These are phyloP conservation scores for Penstemon newberryi DNA, from an alignment of 257 asterid species.

Conservation along the genomic window DNA sequence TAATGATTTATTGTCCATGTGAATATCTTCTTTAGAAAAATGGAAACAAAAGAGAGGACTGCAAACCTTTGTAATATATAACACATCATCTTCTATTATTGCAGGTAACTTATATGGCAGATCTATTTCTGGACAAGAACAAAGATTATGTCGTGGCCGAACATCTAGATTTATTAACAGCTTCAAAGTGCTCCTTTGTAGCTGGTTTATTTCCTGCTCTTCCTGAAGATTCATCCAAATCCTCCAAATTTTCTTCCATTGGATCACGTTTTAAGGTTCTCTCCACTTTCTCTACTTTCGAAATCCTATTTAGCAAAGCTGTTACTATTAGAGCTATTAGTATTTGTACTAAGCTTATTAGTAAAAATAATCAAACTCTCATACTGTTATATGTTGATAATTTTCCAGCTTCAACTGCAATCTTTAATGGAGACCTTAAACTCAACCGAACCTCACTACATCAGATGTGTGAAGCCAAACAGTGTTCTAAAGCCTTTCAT, in stretches of 20 bases:
- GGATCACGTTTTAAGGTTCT: slow-evolving; percentile 97
- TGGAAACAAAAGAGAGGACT: background rate
- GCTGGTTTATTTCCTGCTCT: slow-evolving; percentile 93
- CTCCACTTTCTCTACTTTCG: slow-evolving; percentile 16
- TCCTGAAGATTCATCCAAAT: slow-evolving; percentile 89
- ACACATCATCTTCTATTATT: slow-evolving; percentile 29
- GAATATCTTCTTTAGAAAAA: slow-evolving; percentile 22
- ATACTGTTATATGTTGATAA: no score
- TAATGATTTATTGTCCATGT: slow-evolving; percentile 34
- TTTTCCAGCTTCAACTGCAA: slow-evolving; percentile 80
- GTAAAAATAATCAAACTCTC: no score
- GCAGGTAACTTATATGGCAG: slow-evolving; percentile 91
- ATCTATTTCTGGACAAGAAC: slow-evolving; percentile 94
- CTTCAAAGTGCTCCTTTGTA: slow-evolving; percentile 81
- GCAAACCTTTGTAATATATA: background rate
- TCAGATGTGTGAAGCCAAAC: slow-evolving; percentile 99
- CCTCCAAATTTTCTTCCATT: slow-evolving; percentile 98
- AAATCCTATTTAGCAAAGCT: background rate
- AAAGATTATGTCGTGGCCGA: slow-evolving; percentile 99
- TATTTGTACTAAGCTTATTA: no score
- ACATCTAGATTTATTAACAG: slow-evolving; percentile 91
- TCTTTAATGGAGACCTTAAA: slow-evolving; percentile 95
- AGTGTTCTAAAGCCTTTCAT: slow-evolving; percentile 88
- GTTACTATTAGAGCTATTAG: no score
- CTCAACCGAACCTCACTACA: slow-evolving; percentile 97